A percentile compares a stretch with the other conserved stretches of the same genome.
These are phyloP conservation scores for Epichloe bromicola DNA, from an alignment of 2,329 filamentous ascomycete species.

Conservation along the genomic window DNA sequence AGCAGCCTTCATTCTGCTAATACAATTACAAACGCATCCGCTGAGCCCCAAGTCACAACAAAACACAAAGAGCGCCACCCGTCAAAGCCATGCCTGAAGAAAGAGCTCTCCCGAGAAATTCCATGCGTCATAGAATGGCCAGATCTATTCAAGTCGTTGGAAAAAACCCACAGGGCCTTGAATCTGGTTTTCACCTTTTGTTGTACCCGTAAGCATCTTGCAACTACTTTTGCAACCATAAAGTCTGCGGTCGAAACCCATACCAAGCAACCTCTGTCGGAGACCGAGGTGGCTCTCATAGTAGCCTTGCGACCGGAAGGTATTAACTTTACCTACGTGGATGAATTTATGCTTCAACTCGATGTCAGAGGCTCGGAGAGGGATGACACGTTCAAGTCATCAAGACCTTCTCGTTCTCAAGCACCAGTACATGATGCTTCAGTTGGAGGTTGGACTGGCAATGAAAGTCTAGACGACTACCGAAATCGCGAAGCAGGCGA, in stretches of 20 bases:
- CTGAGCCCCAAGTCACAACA: background rate
- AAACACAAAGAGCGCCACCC: background rate
- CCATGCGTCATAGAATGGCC: slow-evolving; percentile 49
- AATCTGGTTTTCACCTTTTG: slow-evolving; percentile 94
- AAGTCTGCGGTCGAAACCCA: slow-evolving; percentile 74
- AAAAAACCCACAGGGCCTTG: slow-evolving; percentile 68
- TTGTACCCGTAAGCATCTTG: slow-evolving; percentile 80
- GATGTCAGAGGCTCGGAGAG: slow-evolving; percentile 57
- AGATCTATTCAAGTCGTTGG: slow-evolving; percentile 55
- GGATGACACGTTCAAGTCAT: slow-evolving; percentile 47
- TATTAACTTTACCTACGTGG: slow-evolving; percentile 75
- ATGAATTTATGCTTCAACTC: slow-evolving; percentile 70
- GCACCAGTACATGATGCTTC: slow-evolving; percentile 40
- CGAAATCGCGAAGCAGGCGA: slow-evolving; percentile 5
- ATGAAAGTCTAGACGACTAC: slow-evolving; percentile 25
- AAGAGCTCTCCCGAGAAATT: background rate
- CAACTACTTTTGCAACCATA: slow-evolving; percentile 84
- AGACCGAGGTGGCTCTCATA: slow-evolving; percentile 74
- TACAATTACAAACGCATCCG: background rate
- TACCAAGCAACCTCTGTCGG: slow-evolving; percentile 52
- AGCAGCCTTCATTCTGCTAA: background rate
- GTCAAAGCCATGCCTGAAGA: background rate
- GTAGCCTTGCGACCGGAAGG: slow-evolving; percentile 64
- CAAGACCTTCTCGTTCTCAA: slow-evolving; percentile 33
- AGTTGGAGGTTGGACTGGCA: slow-evolving; percentile 42